These are phyloP conservation scores for Sporisorium reilianum DNA, from an alignment of 1,284 basidiomycete genomes.

Conservation along the genomic window DNA sequence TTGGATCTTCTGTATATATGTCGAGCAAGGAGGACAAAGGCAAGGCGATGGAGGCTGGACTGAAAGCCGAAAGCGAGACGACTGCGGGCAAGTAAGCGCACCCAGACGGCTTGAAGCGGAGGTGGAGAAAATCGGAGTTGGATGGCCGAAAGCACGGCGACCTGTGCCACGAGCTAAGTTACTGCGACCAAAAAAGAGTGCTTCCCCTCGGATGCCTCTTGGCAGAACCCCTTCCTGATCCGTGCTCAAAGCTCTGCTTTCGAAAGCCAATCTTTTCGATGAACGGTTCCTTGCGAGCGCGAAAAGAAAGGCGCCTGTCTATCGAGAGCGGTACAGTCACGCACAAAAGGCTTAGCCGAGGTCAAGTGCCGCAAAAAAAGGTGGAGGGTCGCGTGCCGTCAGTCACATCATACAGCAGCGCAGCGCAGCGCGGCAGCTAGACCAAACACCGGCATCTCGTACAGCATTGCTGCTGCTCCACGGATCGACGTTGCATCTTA, in stretches of 20 bases:
- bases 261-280: not conserved
- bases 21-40: not conserved
- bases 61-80: not conserved
- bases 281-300: not conserved
- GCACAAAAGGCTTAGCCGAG: not conserved
- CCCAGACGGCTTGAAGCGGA: constrained; percentile 26
- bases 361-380: not conserved
- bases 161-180: too few relatives aligned
- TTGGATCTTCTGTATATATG: too few relatives aligned
- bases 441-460: constrained; percentile 14
- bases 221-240: not conserved
- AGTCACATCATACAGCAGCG: constrained; percentile 6
- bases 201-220: too few relatives aligned
- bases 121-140: constrained; percentile 32
- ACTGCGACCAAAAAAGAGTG: too few relatives aligned
- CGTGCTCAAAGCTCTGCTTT: not conserved
- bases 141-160: constrained; percentile 15
- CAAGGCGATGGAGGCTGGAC: not conserved
- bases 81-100: constrained; percentile 3
- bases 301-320: not conserved
- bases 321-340: constrained; percentile 27
- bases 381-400: not conserved
- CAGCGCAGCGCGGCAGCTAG: not conserved
- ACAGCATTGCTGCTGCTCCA: not conserved
- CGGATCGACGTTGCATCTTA: constrained; percentile 14